Base-by-base conservation (phyloP, 768 basidiomycete species). In the Pholiota molesta region DNA sequence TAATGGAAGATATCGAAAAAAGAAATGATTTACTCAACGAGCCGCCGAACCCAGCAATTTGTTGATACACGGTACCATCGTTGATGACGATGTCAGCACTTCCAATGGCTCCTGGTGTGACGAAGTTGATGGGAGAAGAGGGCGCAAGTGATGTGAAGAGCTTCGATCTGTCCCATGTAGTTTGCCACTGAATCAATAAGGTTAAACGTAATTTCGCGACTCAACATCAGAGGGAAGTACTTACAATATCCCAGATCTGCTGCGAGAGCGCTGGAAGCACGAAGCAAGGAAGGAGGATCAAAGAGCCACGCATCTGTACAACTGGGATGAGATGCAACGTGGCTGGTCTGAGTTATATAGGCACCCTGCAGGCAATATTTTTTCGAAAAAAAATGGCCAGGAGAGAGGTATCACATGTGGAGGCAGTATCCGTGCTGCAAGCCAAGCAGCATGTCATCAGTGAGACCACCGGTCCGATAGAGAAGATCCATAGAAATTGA, bases 1-100 rank as follows among this genome's bases (percentile, higher is more conserved):
- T 19, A 26, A 35, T 19, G 28, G 42, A 26, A 11, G 19, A 56
- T 23, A 28, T n/a, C 42, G 31, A 21, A 42, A 13, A 13, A 19
- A 39, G n/a, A 10, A 13, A 4, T 42, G n/a, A 52, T 58, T 62
- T 59, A 91, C 91, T 91, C 33, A 92, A 75, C 0, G 85, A 68
- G 9, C 81, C 88, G 0, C 90, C 90, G 66, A 90, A 89, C 13
- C 91, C 90, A 55, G 78, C 80, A 42, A 92, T 84, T 0, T 78
- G 73, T 73, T 91, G 91, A 71, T 83, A 86, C n/a, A 80, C 71
- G 2, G 74, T 64, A 2, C 72, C 73, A 69, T 90, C 89, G 53
- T 85, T 71, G 14, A 92, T 73, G 44, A 80, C 78, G 56, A 92
- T 91, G 69, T 91, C 83, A 0, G 89, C 89, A 47, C 75, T 77